A percentile compares a stretch with the other conserved stretches of the same genome.
Conservation (phyloP, 495 filamentous ascomycete genomes). For the Halenospora varia region DNA sequence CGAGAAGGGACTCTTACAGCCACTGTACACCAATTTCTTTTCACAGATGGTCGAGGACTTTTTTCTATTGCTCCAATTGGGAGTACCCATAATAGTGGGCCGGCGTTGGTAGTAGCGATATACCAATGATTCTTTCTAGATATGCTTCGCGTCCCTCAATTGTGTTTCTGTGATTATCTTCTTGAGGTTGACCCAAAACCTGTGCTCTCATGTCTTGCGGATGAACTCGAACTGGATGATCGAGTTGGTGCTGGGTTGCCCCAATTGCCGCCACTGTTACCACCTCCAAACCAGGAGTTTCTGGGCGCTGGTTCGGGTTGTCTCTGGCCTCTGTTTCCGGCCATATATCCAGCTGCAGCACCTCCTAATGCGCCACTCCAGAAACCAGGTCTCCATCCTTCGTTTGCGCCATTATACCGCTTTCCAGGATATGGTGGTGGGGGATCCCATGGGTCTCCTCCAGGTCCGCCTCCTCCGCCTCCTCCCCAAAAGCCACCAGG, state of each 20-base stretch:
- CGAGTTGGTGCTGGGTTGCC: constrained; percentile 32
- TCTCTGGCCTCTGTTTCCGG: constrained; percentile 25
- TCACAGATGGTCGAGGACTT: background rate
- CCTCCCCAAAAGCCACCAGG: constrained; percentile 11
- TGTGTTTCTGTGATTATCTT: no score
- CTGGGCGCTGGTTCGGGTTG: constrained; percentile 25
- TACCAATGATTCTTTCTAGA: no score
- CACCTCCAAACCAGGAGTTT: constrained; percentile 27
- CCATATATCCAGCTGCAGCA: constrained; percentile 61
- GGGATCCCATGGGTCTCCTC: constrained; percentile 50
- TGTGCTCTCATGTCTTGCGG: constrained; percentile 67
- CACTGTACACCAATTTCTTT: constrained; percentile 17
- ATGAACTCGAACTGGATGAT: constrained; percentile 39
- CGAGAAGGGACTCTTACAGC: constrained; percentile 8
- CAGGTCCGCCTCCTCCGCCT: constrained; percentile 39
- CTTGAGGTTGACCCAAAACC: constrained; percentile 87
- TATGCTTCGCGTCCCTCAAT: no score
- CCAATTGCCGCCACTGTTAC: constrained; percentile 47
- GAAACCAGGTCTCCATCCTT: constrained; percentile 80
- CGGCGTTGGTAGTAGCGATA: no score
- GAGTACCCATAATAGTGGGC: no score
- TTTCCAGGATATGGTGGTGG: constrained; percentile 53
- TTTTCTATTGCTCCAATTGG: background rate
- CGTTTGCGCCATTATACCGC: constrained; percentile 24
- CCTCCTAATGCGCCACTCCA: constrained; percentile 76